phyloP scores from a whole-genome alignment of 2,329 filamentous ascomycete species.

The Corynespora cassiicola region DNA sequence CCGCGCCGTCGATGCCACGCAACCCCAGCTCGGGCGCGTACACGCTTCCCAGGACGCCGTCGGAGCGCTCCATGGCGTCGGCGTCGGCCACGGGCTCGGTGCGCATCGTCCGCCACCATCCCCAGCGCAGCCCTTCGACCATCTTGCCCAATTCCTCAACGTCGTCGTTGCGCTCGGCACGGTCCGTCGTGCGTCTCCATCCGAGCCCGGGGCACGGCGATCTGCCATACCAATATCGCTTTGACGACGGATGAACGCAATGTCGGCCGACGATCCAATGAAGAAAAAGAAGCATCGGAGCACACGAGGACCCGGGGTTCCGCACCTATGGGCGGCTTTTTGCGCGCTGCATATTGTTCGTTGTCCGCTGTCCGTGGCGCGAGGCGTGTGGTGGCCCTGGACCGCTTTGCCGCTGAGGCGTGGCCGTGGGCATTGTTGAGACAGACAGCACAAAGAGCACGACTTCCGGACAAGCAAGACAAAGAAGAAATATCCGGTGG shows the following conservation, averaged over 20 bases:
- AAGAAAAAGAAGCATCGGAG: too few relatives aligned
- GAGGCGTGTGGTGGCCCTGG: too few relatives aligned
- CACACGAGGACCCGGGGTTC: too few relatives aligned
- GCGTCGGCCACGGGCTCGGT: slow-evolving; percentile 35
- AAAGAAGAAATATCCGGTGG: too few relatives aligned
- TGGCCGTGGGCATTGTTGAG: too few relatives aligned
- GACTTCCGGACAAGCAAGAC: too few relatives aligned
- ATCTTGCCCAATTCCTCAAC: slow-evolving; percentile 38
- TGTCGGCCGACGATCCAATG: too few relatives aligned
- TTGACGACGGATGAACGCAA: slow-evolving; percentile 23
- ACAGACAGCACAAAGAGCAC: too few relatives aligned
- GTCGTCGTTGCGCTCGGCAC: slow-evolving; percentile 34
- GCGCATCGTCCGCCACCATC: slow-evolving; percentile 16
- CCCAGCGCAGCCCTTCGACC: slow-evolving; percentile 36
- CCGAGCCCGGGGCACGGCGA: slow-evolving; percentile 33
- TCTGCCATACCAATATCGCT: slow-evolving; percentile 40
- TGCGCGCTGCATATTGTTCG: too few relatives aligned
- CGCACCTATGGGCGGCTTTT: too few relatives aligned
- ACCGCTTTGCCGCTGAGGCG: too few relatives aligned
- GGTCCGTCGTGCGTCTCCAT: slow-evolving; percentile 31
- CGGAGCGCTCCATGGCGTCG: slow-evolving; percentile 25
- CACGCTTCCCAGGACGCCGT: slow-evolving; percentile 30
- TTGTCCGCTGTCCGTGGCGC: too few relatives aligned
- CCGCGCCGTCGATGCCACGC: slow-evolving; percentile 33
- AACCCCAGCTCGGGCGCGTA: slow-evolving; percentile 27